phyloP scores from a whole-genome alignment of 1,284 basidiomycete species.

The Cystobasidium sp. region DNA sequence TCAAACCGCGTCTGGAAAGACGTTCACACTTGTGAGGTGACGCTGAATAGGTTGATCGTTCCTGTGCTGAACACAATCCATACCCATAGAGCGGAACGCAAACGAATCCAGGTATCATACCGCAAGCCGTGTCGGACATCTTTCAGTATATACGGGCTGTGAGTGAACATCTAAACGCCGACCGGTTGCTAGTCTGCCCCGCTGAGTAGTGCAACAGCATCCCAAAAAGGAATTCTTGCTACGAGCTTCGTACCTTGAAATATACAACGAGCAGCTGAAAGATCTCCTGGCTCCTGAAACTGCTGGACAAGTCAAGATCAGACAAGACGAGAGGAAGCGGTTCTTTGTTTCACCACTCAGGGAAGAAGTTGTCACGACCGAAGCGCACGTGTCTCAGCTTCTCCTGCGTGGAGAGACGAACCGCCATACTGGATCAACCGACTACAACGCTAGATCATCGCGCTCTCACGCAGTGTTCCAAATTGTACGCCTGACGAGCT shows the following conservation, averaged over 20 bases:
- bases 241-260: conserved; percentile 91
- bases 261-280: conserved; percentile 93
- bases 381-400: conserved; percentile 82
- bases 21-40: conserved; percentile 76
- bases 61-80: background rate
- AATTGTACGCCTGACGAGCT: conserved; percentile 63
- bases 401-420: conserved; percentile 83
- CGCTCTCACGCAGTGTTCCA: conserved; percentile 91
- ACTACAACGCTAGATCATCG: conserved; percentile 95
- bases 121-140: conserved; percentile 72
- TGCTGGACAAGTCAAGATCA: conserved; percentile 47
- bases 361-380: conserved; percentile 88
- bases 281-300: conserved; percentile 75
- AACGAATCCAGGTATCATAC: conserved; percentile 89
- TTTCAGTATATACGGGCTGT: conserved; percentile 60
- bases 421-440: conserved; percentile 82
- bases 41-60: background rate
- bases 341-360: conserved; percentile 70
- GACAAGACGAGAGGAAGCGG: conserved; percentile 54
- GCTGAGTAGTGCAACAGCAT: conserved; percentile 43
- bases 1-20: conserved; percentile 88
- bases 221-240: conserved; percentile 87
- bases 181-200: background rate
- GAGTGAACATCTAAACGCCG: conserved; percentile 20
- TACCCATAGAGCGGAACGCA: conserved; percentile 68